Evolutionary conservation across 2,329 filamentous ascomycete species (phyloP).

Genomic region (Talaromyces sp.): DNA sequence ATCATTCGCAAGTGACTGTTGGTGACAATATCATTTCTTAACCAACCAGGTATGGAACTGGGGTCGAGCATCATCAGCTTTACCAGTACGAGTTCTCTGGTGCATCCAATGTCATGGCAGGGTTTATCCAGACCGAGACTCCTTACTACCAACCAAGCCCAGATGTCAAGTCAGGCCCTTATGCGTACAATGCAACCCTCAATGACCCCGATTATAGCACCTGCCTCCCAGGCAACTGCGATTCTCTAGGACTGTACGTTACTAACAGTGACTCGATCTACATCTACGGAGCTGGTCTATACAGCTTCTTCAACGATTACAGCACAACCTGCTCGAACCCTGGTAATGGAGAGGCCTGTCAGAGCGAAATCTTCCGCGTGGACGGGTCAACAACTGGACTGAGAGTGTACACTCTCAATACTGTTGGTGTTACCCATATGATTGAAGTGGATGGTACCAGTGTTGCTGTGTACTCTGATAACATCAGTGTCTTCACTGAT

Average conservation of each 20-base stretch:
- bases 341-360: slow-evolving; percentile 40
- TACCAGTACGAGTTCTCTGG: slow-evolving; percentile 47
- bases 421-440: slow-evolving; percentile 44
- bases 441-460: slow-evolving; percentile 42
- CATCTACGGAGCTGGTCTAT: slow-evolving; percentile 50
- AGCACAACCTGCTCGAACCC: slow-evolving; percentile 39
- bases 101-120: slow-evolving; percentile 28
- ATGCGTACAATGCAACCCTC: slow-evolving; percentile 24
- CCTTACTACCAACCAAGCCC: slow-evolving; percentile 39
- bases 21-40: neutral
- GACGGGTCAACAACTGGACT: slow-evolving; percentile 28
- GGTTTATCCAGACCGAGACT: slow-evolving; percentile 38
- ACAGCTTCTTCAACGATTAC: slow-evolving; percentile 54
- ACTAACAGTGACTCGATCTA: slow-evolving; percentile 39
- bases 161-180: slow-evolving; percentile 29
- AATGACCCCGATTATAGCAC: slow-evolving; percentile 34
- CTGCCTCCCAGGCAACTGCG: slow-evolving; percentile 29
- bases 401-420: slow-evolving; percentile 46
- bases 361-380: slow-evolving; percentile 46
- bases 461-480: slow-evolving; percentile 43
- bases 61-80: slow-evolving; percentile 44
- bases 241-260: slow-evolving; percentile 48
- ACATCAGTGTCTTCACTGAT: slow-evolving; percentile 43
- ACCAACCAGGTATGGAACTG: slow-evolving; percentile 34
- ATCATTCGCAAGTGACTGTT: neutral